phyloP scores from a whole-genome alignment of 2,329 filamentous ascomycete species.

The Nemania sp. region DNA sequence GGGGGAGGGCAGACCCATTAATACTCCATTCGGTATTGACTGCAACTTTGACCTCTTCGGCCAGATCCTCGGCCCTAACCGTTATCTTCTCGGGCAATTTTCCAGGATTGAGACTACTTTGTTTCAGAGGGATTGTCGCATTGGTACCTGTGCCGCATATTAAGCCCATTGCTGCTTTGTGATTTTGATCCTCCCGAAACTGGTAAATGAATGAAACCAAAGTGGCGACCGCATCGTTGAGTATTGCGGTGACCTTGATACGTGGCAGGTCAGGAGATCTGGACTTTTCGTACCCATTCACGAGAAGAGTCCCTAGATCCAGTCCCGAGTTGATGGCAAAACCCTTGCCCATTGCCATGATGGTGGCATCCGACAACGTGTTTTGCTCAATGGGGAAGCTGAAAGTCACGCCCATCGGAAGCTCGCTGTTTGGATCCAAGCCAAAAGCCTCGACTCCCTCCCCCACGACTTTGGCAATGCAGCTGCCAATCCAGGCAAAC shows the following conservation, averaged over 20 bases:
- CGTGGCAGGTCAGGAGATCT: constrained; percentile 65
- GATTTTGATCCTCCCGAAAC: constrained; percentile 69
- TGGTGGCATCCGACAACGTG: constrained; percentile 70
- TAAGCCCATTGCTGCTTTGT: constrained; percentile 79
- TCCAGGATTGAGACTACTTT: constrained; percentile 70
- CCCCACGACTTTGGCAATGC: constrained; percentile 78
- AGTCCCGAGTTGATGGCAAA: constrained; percentile 70
- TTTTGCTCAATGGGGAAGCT: constrained; percentile 77
- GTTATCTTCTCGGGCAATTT: constrained; percentile 68
- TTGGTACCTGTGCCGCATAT: constrained; percentile 87
- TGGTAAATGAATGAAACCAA: constrained; percentile 82
- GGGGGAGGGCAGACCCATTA: constrained; percentile 76
- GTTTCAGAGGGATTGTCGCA: constrained; percentile 79
- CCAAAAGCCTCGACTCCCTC: constrained; percentile 63
- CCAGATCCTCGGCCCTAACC: constrained; percentile 58
- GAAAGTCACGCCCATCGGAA: constrained; percentile 77
- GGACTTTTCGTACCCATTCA: constrained; percentile 68
- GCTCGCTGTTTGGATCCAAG: constrained; percentile 57
- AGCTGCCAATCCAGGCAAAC: constrained; percentile 84
- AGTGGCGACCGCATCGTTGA: constrained; percentile 85
- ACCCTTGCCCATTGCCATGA: constrained; percentile 78
- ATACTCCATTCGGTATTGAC: constrained; percentile 91
- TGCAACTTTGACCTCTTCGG: constrained; percentile 72
- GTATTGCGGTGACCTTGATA: constrained; percentile 79
- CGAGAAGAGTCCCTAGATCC: constrained; percentile 70